phyloP scores from a whole-genome alignment of 2,329 filamentous ascomycete species.

The Diaporthe citrichinensis region DNA sequence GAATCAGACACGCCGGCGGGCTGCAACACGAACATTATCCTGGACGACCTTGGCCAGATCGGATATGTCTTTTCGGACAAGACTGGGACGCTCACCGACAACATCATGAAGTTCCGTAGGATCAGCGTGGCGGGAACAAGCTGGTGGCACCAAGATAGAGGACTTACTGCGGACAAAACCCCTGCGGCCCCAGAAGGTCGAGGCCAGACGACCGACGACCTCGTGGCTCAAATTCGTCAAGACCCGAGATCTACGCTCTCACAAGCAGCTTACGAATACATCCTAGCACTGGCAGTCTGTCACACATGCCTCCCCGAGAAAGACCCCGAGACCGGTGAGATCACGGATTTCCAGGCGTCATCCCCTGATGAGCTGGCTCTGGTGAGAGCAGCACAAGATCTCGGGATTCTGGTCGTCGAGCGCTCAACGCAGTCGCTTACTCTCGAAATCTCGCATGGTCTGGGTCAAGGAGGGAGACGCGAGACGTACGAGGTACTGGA shows the following conservation, averaged over 20 bases:
- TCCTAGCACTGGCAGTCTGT: slow-evolving; percentile 87
- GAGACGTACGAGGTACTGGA: slow-evolving; percentile 83
- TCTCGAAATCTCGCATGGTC: slow-evolving; percentile 61
- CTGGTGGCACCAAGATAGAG: slow-evolving; percentile 89
- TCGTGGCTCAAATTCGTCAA: slow-evolving; percentile 83
- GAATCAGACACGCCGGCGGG: slow-evolving; percentile 87
- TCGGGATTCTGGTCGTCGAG: slow-evolving; percentile 84
- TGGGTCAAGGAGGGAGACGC: slow-evolving; percentile 50
- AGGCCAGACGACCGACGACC: slow-evolving; percentile 77
- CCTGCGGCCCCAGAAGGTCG: slow-evolving; percentile 60
- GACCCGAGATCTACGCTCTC: slow-evolving; percentile 80
- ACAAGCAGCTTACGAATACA: slow-evolving; percentile 80
- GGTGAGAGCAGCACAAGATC: slow-evolving; percentile 85
- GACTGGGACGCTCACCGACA: slow-evolving; percentile 94
- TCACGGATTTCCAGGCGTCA: slow-evolving; percentile 80
- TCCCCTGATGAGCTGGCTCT: slow-evolving; percentile 92
- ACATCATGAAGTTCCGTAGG: slow-evolving; percentile 95
- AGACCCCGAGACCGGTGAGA: slow-evolving; percentile 68
- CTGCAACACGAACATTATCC: slow-evolving; percentile 93
- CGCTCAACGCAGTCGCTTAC: slow-evolving; percentile 79
- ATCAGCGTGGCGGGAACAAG: slow-evolving; percentile 90
- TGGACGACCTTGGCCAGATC: slow-evolving; percentile 93
- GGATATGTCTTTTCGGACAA: slow-evolving; percentile 94
- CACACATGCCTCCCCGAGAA: slow-evolving; percentile 92
- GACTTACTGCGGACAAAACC: slow-evolving; percentile 60